These are phyloP conservation scores for Rubus idaeus DNA, from an alignment of 306 rosid species.

Conservation along the genomic window DNA sequence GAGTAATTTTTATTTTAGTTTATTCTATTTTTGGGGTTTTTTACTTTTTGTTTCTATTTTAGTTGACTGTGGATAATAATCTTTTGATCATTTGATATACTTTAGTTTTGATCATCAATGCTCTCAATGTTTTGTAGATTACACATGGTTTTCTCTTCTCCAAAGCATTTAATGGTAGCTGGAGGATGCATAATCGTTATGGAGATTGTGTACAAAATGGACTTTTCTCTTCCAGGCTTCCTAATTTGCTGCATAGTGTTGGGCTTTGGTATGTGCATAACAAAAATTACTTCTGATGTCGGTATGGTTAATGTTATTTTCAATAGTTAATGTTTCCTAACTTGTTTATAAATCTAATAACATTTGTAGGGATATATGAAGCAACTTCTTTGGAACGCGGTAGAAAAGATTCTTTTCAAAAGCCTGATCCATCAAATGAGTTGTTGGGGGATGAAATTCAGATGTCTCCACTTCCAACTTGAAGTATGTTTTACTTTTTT, in stretches of 20 bases:
- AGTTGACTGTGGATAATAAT: background rate
- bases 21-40: background rate
- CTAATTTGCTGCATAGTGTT: constrained; percentile 74
- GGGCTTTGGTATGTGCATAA: constrained; percentile 76
- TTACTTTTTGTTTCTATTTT: background rate
- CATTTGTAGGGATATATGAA: constrained; percentile 70
- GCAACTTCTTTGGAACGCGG: constrained; percentile 85
- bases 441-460: constrained; percentile 57
- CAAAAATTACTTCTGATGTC: constrained; percentile 10
- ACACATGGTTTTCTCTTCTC: constrained; percentile 97
- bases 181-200: constrained; percentile 78
- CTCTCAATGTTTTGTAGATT: constrained; percentile 50
- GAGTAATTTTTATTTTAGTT: too few species aligned
- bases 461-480: constrained; percentile 87
- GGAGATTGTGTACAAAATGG: constrained; percentile 83
- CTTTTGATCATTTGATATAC: background rate
- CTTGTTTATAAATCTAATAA: constrained; percentile 16
- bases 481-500: constrained; percentile 47
- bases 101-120: background rate
- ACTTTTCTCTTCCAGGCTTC: constrained; percentile 83
- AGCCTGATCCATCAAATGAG: constrained; percentile 50
- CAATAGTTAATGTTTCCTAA: background rate
- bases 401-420: constrained; percentile 61
- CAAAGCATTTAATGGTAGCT: constrained; percentile 91
- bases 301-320: background rate